Evolutionary conservation across 805 yeast genomes (phyloP), one percentile per base, ranked within the genome.

Genomic region (Ogataea neopini): DNA sequence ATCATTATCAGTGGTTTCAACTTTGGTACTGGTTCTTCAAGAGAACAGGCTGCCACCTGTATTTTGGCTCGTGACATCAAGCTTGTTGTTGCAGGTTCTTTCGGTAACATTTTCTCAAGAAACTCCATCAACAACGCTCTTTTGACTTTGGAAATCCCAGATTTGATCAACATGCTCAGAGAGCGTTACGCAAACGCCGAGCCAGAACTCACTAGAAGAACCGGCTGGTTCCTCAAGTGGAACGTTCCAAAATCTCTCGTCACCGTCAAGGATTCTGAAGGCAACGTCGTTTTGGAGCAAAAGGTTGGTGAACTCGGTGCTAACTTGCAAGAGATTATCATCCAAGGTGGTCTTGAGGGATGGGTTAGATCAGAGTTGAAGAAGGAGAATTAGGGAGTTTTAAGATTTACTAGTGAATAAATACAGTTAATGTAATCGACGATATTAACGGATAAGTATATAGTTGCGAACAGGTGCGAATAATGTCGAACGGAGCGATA

Each of bases 41-140:
- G 99, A 72, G 99, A 94, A 68, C 99, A 94, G 73, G 99, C 99
- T 3, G 99, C 99, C 28, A 94, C 99, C n/a, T 91, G 96, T 18
- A 86, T 94, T 50, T 76, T 94, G 56, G 98, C 99, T 35, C 81
- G 95, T 61, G 98, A 90, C 55, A 89, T 94, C 78, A 81, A 83
- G 57, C 74, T 94, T 56, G 96, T 94, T 18, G 96, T 95, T 49
- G 87, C 97, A 11, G 99, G 99, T 28, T 92, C 98, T 1, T 94
- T 94, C 64, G 96, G 97, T 62, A 95, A 94, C 74, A 94, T 92
- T 60, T 94, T 94, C 72, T 85, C 91, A 47, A 81, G 99, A 73
- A 94, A 94, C 75, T 83, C 96, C 48, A 94, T 95, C 69, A 94
- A 94, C 76, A 94, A 94, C 66, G 99, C 99, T 1, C 75, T 94